Base-by-base conservation (phyloP, 1,284 basidiomycete species). In the Peniophora sp. region DNA sequence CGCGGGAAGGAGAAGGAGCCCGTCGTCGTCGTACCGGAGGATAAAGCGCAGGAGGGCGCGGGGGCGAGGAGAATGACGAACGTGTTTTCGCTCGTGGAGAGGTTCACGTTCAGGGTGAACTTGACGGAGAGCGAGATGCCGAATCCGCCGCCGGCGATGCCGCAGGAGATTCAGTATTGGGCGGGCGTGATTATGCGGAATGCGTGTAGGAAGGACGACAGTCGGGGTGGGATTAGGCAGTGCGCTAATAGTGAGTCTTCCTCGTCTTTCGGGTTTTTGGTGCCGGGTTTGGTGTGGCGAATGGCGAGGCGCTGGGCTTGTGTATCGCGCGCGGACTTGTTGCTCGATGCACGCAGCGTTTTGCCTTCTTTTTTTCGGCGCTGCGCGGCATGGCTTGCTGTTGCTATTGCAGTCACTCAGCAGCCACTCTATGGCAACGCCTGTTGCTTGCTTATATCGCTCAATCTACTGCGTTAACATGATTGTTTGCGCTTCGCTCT, bases 151-250 rank as follows among this genome's bases (percentile, higher is more conserved):
- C 83, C 84, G 3, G 74, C 76, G 51, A 74, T 98, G 3, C 92
- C 94, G 0, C 75, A 77, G 20, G 95, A 98, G 67, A 97, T 99
- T 48, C 93, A 98, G 70, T 98, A 97, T 64, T 99, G 96, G 97
- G 96, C 96, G 0, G 94, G 95, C 3, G 96, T 98, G 12, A 97
- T 98, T 62, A 99, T 99, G 96, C 81, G 97, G 49, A 99, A 99
- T 64, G 96, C 97, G 6, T 99, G 96, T 69, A 76, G 96, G 64
- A 99, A 99, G 74, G 96, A 99, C 63, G 95, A 97, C 55, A 81
- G 75, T 47, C 73, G 88, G 43, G 93, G 93, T 54, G 97, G 97
- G 3, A 95, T 98, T 56, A 73, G 96, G 53, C 97, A 98, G 67
- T 99, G 96, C 73, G 97, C 97, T 3, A 97, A 97, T 65, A 98